Conservation (phyloP, 768 basidiomycete species). For the Phlegmacium glaucopus region DNA sequence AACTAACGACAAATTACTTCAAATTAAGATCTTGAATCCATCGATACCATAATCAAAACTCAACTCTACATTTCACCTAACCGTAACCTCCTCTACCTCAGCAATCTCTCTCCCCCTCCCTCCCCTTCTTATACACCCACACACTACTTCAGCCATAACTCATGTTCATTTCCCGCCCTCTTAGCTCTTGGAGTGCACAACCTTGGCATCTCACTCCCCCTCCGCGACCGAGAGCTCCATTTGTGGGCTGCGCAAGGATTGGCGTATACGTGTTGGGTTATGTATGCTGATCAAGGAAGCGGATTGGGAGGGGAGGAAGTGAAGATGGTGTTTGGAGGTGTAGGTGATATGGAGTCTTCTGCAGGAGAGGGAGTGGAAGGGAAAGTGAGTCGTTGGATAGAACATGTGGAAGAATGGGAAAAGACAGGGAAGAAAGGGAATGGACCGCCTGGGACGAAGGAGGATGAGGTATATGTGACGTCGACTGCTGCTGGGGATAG, state of each 20-base stretch:
- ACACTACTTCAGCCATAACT: conserved; percentile 56
- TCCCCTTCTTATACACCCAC: conserved; percentile 36
- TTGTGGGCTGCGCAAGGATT: conserved; percentile 61
- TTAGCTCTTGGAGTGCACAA: conserved; percentile 55
- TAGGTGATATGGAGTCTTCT: neutral
- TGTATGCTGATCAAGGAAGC: conserved; percentile 60
- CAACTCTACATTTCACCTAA: conserved; percentile 51
- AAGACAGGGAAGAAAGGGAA: conserved; percentile 26
- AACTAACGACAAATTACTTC: conserved; percentile 24
- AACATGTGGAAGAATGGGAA: conserved; percentile 42
- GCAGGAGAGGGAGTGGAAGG: conserved; percentile 23
- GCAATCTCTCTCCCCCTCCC: conserved; percentile 47
- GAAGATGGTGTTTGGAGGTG: conserved; percentile 24
- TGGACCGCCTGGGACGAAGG: conserved; percentile 19
- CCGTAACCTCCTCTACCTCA: conserved; percentile 56
- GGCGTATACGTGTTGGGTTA: conserved; percentile 57
- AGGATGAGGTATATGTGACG: conserved; percentile 13
- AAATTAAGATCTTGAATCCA: conserved; percentile 44
- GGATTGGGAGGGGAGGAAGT: conserved; percentile 63
- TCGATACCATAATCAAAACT: conserved; percentile 46
- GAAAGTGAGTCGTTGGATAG: conserved; percentile 29
- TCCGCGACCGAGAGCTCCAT: conserved; percentile 40
- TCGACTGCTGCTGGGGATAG: conserved; percentile 12
- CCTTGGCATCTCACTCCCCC: conserved; percentile 27
- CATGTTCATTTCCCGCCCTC: conserved; percentile 63